A percentile compares a stretch with the other conserved stretches of the same genome.
phyloP scores from a whole-genome alignment of 2,329 filamentous ascomycete genomes.

The Pseudogymnoascus pannorum region DNA sequence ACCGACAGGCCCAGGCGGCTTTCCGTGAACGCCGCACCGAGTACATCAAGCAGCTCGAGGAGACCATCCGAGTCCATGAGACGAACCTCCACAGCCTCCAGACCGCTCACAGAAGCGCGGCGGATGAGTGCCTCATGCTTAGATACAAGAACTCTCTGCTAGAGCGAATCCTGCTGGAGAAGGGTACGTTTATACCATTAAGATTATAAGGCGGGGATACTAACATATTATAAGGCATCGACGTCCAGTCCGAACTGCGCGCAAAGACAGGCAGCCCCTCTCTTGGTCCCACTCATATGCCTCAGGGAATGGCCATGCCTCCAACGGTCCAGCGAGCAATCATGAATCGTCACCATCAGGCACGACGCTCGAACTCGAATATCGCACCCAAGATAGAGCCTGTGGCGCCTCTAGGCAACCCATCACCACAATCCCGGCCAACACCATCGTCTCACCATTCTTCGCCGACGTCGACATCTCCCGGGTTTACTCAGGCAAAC shows the following conservation, averaged over 20 bases:
- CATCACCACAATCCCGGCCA: constrained; percentile 68
- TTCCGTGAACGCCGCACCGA: constrained; percentile 95
- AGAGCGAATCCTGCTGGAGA: constrained; percentile 91
- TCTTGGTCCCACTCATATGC: constrained; percentile 61
- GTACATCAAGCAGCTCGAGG: constrained; percentile 98
- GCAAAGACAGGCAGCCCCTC: constrained; percentile 86
- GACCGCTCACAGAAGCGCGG: constrained; percentile 86
- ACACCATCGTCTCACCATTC: constrained; percentile 74
- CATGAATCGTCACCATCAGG: constrained; percentile 67
- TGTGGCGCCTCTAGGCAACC: constrained; percentile 32
- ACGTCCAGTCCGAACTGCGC: constrained; percentile 91
- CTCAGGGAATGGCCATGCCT: constrained; percentile 62
- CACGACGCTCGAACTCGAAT: constrained; percentile 62
- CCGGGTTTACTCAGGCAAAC: constrained; percentile 52
- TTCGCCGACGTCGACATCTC: constrained; percentile 57
- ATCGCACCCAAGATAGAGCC: constrained; percentile 69
- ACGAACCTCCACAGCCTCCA: constrained; percentile 88
- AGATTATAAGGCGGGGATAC: constrained; percentile 8
- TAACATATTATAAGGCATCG: constrained; percentile 60
- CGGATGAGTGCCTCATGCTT: constrained; percentile 96
- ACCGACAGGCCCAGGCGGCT: constrained; percentile 92
- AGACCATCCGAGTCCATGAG: constrained; percentile 95
- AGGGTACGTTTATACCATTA: constrained; percentile 51
- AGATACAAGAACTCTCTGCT: constrained; percentile 97
- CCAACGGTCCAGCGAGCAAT: constrained; percentile 74